Evolutionary conservation across 2,329 filamentous ascomycete species (phyloP).

Genomic region (Chalara sp.): DNA sequence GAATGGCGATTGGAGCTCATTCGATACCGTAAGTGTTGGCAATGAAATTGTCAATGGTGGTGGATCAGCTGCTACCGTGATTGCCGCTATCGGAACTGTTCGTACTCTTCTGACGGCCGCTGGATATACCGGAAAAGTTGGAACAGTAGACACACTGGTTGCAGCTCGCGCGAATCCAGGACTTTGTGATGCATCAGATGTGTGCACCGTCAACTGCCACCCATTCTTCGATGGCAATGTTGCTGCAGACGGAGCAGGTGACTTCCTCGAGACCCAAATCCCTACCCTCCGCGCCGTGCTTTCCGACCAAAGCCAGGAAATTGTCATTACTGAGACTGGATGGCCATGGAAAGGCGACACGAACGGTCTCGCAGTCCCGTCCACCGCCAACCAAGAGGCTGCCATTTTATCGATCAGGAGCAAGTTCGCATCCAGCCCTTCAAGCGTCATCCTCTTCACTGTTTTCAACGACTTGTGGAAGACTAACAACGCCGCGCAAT

Average conservation of each 20-base stretch:
- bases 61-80: conserved; percentile 45
- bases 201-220: conserved; percentile 76
- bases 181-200: conserved; percentile 68
- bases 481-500: conserved; percentile 51
- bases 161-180: conserved; percentile 59
- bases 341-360: conserved; percentile 67
- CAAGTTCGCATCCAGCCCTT: conserved; percentile 44
- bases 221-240: conserved; percentile 71
- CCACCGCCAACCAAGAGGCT: conserved; percentile 54
- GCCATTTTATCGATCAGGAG: conserved; percentile 60
- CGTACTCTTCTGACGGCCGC: conserved; percentile 49
- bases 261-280: conserved; percentile 56
- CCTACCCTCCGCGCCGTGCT: conserved; percentile 35
- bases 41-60: conserved; percentile 72
- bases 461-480: conserved; percentile 82
- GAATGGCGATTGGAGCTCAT: conserved; percentile 55
- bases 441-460: conserved; percentile 64
- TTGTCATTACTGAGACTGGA: conserved; percentile 75
- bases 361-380: conserved; percentile 65
- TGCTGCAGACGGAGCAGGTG: conserved; percentile 53
- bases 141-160: conserved; percentile 73
- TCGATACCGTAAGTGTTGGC: conserved; percentile 69
- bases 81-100: conserved; percentile 50
- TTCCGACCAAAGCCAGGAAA: conserved; percentile 42
- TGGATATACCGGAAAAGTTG: conserved; percentile 67